Evolutionary conservation across 305 asterid species (phyloP).

Genomic region (Andrographis paniculata): DNA sequence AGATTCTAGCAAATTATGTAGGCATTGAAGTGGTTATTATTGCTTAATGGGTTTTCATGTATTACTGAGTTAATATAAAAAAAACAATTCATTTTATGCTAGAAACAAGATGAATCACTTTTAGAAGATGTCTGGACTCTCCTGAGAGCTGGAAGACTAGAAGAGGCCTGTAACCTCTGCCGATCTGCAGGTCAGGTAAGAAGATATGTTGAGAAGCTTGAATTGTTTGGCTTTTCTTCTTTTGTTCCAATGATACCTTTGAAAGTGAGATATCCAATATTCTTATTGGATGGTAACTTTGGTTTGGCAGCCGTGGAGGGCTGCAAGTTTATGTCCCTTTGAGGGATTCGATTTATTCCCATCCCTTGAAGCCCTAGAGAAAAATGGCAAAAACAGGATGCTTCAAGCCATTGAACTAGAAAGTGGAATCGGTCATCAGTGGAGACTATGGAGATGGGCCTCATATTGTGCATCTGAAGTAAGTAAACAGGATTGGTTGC

Average conservation of each 20-base stretch:
- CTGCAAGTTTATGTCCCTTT: constrained; percentile 83
- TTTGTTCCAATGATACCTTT: constrained; percentile 5
- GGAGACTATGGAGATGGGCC: constrained; percentile 99
- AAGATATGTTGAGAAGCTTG: constrained; percentile 19
- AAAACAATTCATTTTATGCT: constrained; percentile 19
- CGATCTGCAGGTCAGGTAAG: constrained; percentile 93
- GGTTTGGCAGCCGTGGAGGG: constrained; percentile 87
- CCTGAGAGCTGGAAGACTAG: constrained; percentile 88
- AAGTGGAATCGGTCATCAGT: constrained; percentile 86
- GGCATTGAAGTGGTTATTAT: not conserved
- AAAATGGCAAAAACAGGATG: constrained; percentile 75
- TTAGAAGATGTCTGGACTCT: constrained; percentile 94
- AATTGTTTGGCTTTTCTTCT: constrained; percentile 15
- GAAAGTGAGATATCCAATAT: constrained; percentile 6
- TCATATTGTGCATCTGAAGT: constrained; percentile 96
- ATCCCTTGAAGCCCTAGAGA: constrained; percentile 65
- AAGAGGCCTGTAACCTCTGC: constrained; percentile 88
- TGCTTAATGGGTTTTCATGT: constrained; percentile 15
- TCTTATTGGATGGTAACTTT: constrained; percentile 24
- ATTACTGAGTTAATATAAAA: constrained; percentile 6
- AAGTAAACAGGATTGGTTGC: constrained; percentile 26
- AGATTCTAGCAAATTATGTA: not conserved
- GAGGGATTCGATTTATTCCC: constrained; percentile 65
- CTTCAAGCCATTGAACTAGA: constrained; percentile 91
- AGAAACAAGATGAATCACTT: constrained; percentile 97